These are phyloP conservation scores for Rutstroemia sp. DNA, from an alignment of 2,329 filamentous ascomycete species.

Conservation along the genomic window DNA sequence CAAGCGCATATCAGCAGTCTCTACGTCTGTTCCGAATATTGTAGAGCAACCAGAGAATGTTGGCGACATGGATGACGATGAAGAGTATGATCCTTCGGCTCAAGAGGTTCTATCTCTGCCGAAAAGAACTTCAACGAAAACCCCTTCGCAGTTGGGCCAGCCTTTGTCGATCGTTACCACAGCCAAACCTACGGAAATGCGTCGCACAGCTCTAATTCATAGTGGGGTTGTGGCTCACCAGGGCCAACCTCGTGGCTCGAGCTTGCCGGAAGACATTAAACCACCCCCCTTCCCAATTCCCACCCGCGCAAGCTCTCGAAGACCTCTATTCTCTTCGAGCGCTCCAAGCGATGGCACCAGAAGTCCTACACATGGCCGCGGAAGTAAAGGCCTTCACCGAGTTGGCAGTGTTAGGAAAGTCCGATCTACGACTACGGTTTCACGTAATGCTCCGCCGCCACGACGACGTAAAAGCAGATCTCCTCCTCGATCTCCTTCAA, in stretches of 20 bases:
- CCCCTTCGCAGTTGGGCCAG: constrained; percentile 25
- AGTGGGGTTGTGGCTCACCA: constrained; percentile 67
- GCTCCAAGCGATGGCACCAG: constrained; percentile 61
- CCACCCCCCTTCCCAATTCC: constrained; percentile 90
- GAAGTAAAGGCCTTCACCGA: constrained; percentile 44
- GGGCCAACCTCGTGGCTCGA: constrained; percentile 57
- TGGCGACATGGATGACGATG: not conserved
- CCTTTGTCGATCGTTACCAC: constrained; percentile 25
- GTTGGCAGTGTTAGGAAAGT: constrained; percentile 69
- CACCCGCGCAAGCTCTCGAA: constrained; percentile 77
- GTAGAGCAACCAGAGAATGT: not conserved
- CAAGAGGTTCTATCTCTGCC: constrained; percentile 18
- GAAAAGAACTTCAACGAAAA: constrained; percentile 14
- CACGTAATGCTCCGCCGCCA: constrained; percentile 40
- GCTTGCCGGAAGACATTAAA: constrained; percentile 45
- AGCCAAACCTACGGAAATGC: constrained; percentile 47
- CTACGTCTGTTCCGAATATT: constrained; percentile 21
- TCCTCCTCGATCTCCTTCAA: constrained; percentile 59
- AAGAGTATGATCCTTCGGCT: constrained; percentile 16
- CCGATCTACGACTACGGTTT: constrained; percentile 71
- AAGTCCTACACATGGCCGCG: constrained; percentile 64
- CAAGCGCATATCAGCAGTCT: constrained; percentile 15
- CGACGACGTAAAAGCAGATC: constrained; percentile 50
- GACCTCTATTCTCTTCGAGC: constrained; percentile 58
- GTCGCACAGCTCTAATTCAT: constrained; percentile 73